phyloP scores from a whole-genome alignment of 106 monocot genomes.

The Ottelia alismoides region DNA sequence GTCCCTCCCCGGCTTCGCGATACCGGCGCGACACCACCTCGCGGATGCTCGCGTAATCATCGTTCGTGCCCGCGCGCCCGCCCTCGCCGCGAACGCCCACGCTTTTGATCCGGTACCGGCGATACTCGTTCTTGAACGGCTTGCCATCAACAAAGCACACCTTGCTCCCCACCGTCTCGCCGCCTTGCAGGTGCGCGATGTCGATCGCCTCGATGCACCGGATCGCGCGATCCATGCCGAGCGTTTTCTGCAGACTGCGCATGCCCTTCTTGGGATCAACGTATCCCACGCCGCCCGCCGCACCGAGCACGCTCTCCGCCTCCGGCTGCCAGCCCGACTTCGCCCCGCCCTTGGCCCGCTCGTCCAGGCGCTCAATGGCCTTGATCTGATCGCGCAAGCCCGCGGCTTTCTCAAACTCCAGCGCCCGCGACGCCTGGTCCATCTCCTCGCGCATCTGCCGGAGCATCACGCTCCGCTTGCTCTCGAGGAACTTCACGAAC shows the following conservation, averaged over 20 bases:
- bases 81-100: too few relatives aligned
- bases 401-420: neutral
- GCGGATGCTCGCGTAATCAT: too few relatives aligned
- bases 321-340: neutral
- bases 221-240: neutral
- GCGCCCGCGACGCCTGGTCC: neutral
- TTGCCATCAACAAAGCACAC: neutral
- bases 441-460: neutral
- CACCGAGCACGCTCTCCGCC: neutral
- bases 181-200: neutral
- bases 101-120: neutral
- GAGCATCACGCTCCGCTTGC: neutral
- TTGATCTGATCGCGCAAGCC: neutral
- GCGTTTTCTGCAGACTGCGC: neutral
- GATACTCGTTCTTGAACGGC: neutral
- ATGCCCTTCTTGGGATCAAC: neutral
- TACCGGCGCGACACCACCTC: too few relatives aligned
- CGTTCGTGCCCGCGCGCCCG: too few relatives aligned
- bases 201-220: neutral
- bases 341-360: neutral
- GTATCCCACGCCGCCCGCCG: too few relatives aligned
- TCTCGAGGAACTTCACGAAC: neutral
- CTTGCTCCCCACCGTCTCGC: neutral
- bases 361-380: neutral
- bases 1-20: too few relatives aligned